phyloP scores from a whole-genome alignment of 768 basidiomycete species.

The Rhizopogon vesiculosus region DNA sequence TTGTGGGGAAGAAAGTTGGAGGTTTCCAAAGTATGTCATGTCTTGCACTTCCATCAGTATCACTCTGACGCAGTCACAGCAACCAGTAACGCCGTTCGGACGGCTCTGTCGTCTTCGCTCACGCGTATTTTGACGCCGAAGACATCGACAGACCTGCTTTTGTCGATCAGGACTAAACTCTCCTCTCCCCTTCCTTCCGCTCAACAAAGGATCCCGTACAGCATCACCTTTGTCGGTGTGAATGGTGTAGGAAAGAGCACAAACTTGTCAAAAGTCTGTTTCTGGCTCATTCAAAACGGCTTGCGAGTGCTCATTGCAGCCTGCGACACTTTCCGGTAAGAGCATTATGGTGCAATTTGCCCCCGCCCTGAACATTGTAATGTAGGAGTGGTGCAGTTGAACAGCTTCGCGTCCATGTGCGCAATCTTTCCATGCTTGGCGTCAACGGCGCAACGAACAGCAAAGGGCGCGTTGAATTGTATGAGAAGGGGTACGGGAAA shows the following conservation, averaged over 20 bases:
- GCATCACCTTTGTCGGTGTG: constrained; percentile 95
- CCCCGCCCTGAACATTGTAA: not conserved
- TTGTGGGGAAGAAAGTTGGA: constrained; percentile 89
- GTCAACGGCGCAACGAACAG: constrained; percentile 64
- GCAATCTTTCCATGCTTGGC: constrained; percentile 84
- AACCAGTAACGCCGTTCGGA: constrained; percentile 77
- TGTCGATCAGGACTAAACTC: constrained; percentile 88
- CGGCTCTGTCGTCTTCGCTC: constrained; percentile 79
- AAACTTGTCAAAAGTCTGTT: constrained; percentile 96
- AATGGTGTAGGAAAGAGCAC: constrained; percentile 99
- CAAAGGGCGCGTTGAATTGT: constrained; percentile 84
- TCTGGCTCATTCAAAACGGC: constrained; percentile 97
- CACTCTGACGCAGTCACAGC: constrained; percentile 39
- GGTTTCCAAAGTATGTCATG: constrained; percentile 74
- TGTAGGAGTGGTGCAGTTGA: constrained; percentile 92
- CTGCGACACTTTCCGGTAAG: constrained; percentile 92
- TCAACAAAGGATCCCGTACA: constrained; percentile 81
- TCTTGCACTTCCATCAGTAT: not conserved
- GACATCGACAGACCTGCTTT: constrained; percentile 91
- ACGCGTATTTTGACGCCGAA: constrained; percentile 95
- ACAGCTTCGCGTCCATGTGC: constrained; percentile 93
- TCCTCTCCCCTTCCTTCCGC: constrained; percentile 68
- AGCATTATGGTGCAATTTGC: not conserved
- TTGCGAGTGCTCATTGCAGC: constrained; percentile 93
- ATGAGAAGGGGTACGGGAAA: constrained; percentile 96